These are phyloP conservation scores for Cyphellophora europaea DNA, from an alignment of 2,329 filamentous ascomycete genomes.

Conservation along the genomic window DNA sequence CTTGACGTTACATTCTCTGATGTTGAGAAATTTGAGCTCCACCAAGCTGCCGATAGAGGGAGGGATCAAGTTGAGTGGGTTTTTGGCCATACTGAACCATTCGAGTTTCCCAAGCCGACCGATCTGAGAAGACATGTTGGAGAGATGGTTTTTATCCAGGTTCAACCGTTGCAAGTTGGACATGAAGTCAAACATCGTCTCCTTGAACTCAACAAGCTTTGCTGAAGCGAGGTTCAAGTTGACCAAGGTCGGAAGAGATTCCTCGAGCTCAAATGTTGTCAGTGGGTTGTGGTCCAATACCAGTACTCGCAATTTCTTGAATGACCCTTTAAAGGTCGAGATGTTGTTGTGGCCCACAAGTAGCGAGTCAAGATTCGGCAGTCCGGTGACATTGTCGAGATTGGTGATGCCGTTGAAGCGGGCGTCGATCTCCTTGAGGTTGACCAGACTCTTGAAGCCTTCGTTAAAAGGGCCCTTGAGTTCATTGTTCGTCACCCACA, in stretches of 20 bases:
- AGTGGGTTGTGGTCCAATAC: conserved; percentile 92
- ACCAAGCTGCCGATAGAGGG: conserved; percentile 77
- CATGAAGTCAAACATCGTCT: conserved; percentile 80
- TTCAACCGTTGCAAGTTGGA: conserved; percentile 78
- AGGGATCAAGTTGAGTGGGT: conserved; percentile 74
- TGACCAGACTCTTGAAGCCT: conserved; percentile 63
- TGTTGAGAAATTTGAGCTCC: conserved; percentile 76
- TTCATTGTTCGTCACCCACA: conserved; percentile 94
- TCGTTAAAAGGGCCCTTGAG: conserved; percentile 65
- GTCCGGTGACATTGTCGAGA: conserved; percentile 75
- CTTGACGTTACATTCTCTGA: conserved; percentile 87
- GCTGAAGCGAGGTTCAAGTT: conserved; percentile 83
- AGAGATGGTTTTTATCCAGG: conserved; percentile 92
- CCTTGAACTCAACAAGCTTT: conserved; percentile 78
- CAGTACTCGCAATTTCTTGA: conserved; percentile 71
- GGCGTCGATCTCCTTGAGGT: conserved; percentile 80
- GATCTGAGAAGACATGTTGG: conserved; percentile 76
- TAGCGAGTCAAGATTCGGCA: conserved; percentile 80
- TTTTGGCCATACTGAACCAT: conserved; percentile 88
- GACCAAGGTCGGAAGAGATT: conserved; percentile 70
- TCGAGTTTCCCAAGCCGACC: conserved; percentile 75
- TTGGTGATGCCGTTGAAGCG: conserved; percentile 85
- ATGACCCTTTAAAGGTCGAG: conserved; percentile 82
- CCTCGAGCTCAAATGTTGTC: conserved; percentile 79
- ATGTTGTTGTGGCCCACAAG: conserved; percentile 89